These are phyloP conservation scores for Conidiobolus incongruus DNA, from an alignment of 371 early-diverging fungal species.

Conservation along the genomic window DNA sequence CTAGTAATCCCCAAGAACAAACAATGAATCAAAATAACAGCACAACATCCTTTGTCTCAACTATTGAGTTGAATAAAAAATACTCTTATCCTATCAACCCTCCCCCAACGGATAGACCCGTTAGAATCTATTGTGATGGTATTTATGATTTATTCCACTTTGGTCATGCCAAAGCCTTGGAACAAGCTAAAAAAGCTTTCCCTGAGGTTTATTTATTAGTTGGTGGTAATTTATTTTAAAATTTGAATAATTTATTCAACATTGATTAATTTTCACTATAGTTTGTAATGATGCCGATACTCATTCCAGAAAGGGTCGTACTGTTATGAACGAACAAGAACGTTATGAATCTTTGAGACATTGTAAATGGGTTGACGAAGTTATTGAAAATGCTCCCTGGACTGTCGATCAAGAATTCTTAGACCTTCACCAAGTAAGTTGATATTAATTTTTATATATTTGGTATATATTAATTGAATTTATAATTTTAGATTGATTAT, in stretches of 20 bases:
- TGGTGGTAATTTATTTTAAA: conserved; percentile 33
- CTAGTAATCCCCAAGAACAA: too few relatives aligned
- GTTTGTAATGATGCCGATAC: conserved; percentile 72
- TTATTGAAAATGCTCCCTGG: conserved; percentile 81
- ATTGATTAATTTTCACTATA: conserved; percentile 6
- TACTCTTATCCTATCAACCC: conserved; percentile 12
- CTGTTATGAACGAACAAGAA: conserved; percentile 74
- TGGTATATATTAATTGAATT: not conserved
- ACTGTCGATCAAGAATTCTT: conserved; percentile 69
- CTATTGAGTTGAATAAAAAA: too few relatives aligned
- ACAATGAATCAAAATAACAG: too few relatives aligned
- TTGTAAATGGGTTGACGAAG: conserved; percentile 93
- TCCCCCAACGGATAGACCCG: conserved; percentile 50
- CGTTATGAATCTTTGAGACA: conserved; percentile 78
- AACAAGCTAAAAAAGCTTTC: conserved; percentile 85
- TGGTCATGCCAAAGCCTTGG: conserved; percentile 78
- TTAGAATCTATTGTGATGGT: conserved; percentile 79
- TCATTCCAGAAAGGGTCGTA: conserved; percentile 73
- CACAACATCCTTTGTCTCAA: too few relatives aligned
- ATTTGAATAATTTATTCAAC: not conserved
- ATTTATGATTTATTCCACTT: conserved; percentile 92
- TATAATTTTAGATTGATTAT: conserved; percentile 51
- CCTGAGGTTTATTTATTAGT: conserved; percentile 71
- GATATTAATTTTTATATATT: not conserved
- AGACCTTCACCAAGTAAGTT: conserved; percentile 39